Conservation (phyloP, 2,329 filamentous ascomycete species). For the Fusarium sp. region DNA sequence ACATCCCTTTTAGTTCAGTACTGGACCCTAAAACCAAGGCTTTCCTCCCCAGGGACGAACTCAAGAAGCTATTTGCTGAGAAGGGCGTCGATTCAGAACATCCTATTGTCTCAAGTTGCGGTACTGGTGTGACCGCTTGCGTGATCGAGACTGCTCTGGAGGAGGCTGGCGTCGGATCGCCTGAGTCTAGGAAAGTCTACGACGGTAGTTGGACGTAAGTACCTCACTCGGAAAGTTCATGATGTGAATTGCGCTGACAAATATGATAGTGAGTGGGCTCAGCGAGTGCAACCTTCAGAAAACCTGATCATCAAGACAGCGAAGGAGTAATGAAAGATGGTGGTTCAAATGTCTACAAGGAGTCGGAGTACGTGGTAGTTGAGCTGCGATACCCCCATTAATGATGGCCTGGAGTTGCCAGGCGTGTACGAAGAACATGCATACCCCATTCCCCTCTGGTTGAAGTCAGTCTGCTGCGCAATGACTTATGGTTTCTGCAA, state of each 20-base stretch:
- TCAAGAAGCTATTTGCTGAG: conserved; percentile 80
- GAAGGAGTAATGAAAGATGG: conserved; percentile 40
- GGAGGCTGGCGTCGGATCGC: conserved; percentile 78
- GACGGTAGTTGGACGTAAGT: conserved; percentile 98
- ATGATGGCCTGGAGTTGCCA: conserved; percentile 44
- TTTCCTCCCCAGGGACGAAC: conserved; percentile 76
- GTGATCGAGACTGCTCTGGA: conserved; percentile 88
- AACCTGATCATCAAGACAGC: conserved; percentile 69
- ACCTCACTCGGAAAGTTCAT: not conserved
- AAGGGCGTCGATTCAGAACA: conserved; percentile 82
- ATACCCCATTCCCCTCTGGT: conserved; percentile 41
- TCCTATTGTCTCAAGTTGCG: conserved; percentile 89
- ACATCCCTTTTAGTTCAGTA: conserved; percentile 81
- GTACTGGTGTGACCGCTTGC: conserved; percentile 93
- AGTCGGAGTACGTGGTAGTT: conserved; percentile 36
- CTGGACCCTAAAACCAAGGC: conserved; percentile 87
- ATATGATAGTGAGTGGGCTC: conserved; percentile 71
- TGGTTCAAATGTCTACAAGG: conserved; percentile 24
- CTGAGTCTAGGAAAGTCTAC: conserved; percentile 80
- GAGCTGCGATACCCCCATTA: conserved; percentile 50
- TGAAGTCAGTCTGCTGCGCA: conserved; percentile 26
- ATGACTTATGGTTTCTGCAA: conserved; percentile 34
- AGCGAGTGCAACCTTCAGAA: conserved; percentile 70
- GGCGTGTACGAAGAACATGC: conserved; percentile 47
- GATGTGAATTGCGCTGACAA: conserved; percentile 38